A percentile compares a stretch with the other conserved stretches of the same genome.
These are phyloP conservation scores for Erigeron canadensis DNA, from an alignment of 129 eudicot genomes.

Conservation along the genomic window DNA sequence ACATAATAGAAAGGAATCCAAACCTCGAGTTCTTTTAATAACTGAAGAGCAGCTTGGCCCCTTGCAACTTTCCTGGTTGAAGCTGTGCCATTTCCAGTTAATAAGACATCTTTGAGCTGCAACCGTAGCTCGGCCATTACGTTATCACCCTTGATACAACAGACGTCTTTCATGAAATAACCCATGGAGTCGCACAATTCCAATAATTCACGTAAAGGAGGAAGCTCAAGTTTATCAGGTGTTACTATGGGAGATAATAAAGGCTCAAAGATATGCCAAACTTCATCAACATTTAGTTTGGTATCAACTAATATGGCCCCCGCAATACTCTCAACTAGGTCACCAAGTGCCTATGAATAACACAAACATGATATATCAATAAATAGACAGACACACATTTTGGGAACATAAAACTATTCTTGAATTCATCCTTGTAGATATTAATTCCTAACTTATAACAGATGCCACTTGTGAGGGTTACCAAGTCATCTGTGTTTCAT, in stretches of 20 bases:
- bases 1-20: not conserved
- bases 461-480: not conserved
- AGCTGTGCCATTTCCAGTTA: conserved; percentile 61
- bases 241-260: conserved; percentile 87
- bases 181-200: conserved; percentile 89
- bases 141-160: conserved; percentile 32
- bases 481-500: not conserved
- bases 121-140: conserved; percentile 54
- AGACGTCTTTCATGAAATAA: conserved; percentile 59
- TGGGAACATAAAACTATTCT: not conserved
- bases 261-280: conserved; percentile 76
- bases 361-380: not conserved
- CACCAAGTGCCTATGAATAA: conserved; percentile 72
- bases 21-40: conserved; percentile 77
- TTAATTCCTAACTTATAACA: not conserved
- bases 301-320: conserved; percentile 87
- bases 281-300: conserved; percentile 65
- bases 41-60: conserved; percentile 74
- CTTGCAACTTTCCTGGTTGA: conserved; percentile 62
- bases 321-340: conserved; percentile 83
- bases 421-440: not conserved
- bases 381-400: not conserved
- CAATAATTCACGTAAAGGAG: conserved; percentile 75
- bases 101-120: conserved; percentile 62
- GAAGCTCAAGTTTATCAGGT: conserved; percentile 86